Conservation (phyloP, 768 basidiomycete species). For the Chlorophyllum brunneum region DNA sequence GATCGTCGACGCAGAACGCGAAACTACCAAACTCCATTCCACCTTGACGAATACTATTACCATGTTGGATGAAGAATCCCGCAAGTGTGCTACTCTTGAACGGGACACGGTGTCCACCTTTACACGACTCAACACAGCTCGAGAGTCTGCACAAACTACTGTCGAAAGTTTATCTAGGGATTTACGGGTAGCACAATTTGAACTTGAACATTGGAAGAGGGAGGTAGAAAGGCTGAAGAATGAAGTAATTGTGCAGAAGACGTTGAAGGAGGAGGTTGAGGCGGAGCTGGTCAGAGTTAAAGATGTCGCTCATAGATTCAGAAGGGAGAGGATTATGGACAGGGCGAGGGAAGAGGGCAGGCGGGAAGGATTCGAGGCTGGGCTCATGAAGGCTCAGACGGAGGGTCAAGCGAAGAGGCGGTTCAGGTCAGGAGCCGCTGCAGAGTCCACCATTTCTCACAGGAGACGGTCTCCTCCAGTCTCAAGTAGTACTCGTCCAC, state of each 20-base stretch:
- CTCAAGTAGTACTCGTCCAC: background rate
- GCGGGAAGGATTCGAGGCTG: conserved; percentile 44
- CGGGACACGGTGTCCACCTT: conserved; percentile 30
- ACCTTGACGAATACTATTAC: conserved; percentile 32
- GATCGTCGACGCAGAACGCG: conserved; percentile 29
- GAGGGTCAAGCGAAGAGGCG: conserved; percentile 23
- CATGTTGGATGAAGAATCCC: conserved; percentile 31
- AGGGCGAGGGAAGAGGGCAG: conserved; percentile 58
- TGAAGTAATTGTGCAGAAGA: conserved; percentile 42
- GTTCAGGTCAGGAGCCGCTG: conserved; percentile 1
- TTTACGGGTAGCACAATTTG: conserved; percentile 32
- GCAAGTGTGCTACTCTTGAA: conserved; percentile 30
- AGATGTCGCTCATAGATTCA: conserved; percentile 44
- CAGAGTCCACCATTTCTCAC: conserved; percentile 1
- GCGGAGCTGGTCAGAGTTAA: conserved; percentile 48
- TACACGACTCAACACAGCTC: conserved; percentile 31
- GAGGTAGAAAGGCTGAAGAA: conserved; percentile 54
- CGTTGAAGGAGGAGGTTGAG: conserved; percentile 56
- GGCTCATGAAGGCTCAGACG: conserved; percentile 35
- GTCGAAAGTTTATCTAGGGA: conserved; percentile 33
- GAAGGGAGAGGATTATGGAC: conserved; percentile 47
- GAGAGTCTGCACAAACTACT: conserved; percentile 32
- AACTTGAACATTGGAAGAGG: conserved; percentile 37
- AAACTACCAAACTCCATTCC: conserved; percentile 30
- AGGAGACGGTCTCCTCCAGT: background rate